A percentile compares a stretch with the other conserved stretches of the same genome.
Evolutionary conservation across 2,329 filamentous ascomycete species (phyloP).

Genomic region (Piedraia hortae): DNA sequence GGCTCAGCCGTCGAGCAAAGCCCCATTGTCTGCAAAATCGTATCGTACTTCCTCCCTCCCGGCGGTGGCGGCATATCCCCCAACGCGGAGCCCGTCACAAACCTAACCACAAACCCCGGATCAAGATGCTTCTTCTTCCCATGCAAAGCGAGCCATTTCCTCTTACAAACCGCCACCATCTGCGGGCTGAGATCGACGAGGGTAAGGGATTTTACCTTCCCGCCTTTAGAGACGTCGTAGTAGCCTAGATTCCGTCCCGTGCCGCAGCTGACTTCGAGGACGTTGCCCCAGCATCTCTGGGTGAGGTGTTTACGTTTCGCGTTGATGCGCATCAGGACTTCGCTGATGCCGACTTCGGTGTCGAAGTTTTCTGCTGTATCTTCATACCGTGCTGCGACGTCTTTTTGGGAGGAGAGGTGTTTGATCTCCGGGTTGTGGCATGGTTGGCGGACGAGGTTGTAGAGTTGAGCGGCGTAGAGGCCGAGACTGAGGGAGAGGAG

Average conservation of each 20-base stretch:
- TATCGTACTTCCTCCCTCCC: constrained; percentile 16
- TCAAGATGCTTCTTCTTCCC: constrained; percentile 6
- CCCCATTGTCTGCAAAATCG: constrained; percentile 24
- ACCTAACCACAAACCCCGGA: constrained; percentile 8
- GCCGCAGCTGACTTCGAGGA: constrained; percentile 22
- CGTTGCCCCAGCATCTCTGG: constrained; percentile 17
- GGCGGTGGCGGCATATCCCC: constrained; percentile 18
- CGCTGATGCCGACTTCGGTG: constrained; percentile 18
- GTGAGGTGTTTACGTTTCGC: constrained; percentile 16
- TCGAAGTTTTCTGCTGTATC: constrained; percentile 19
- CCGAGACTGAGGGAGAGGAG: constrained; percentile 15
- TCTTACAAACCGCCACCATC: constrained; percentile 22
- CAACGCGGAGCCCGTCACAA: constrained; percentile 19
- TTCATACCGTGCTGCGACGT: constrained; percentile 21
- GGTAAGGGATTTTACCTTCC: constrained; percentile 16
- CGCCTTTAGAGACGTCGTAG: constrained; percentile 12
- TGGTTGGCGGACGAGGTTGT: constrained; percentile 9
- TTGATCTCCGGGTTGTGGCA: constrained; percentile 6
- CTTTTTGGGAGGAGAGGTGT: constrained; percentile 10
- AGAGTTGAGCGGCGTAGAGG: constrained; percentile 15
- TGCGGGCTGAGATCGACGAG: constrained; percentile 20
- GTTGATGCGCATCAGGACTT: constrained; percentile 17
- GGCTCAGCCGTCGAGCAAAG: constrained; percentile 22
- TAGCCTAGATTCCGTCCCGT: constrained; percentile 22
- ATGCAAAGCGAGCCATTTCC: constrained; percentile 20